These are phyloP conservation scores for Begonia fuchsioides DNA, from an alignment of 306 rosid genomes.

Conservation along the genomic window DNA sequence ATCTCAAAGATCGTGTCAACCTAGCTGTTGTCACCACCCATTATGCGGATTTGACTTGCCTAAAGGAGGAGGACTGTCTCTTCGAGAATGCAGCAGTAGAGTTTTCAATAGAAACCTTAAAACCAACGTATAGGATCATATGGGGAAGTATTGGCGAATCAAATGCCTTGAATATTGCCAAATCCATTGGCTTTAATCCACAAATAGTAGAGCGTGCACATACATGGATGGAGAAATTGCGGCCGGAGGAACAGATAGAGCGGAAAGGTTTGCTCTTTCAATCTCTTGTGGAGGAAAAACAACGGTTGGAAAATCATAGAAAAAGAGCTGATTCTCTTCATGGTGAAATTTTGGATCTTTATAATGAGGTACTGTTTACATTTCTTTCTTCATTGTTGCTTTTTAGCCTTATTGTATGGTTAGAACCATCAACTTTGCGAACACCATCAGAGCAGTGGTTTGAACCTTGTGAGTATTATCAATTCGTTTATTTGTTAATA, in stretches of 20 bases:
- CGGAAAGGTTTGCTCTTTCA: slow-evolving; percentile 61
- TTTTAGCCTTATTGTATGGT: too few species aligned
- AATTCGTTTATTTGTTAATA: too few species aligned
- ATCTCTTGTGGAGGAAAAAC: slow-evolving; percentile 65
- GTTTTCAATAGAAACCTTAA: slow-evolving; percentile 57
- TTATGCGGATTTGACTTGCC: slow-evolving; percentile 65
- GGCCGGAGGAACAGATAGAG: slow-evolving; percentile 73
- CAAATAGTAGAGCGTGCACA: slow-evolving; percentile 43
- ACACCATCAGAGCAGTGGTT: too few species aligned
- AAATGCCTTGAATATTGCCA: slow-evolving; percentile 79
- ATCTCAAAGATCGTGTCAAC: slow-evolving; percentile 54
- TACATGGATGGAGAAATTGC: slow-evolving; percentile 58
- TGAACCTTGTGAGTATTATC: too few species aligned
- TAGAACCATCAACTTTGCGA: too few species aligned
- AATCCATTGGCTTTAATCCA: slow-evolving; percentile 60
- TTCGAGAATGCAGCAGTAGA: slow-evolving; percentile 96
- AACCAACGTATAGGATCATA: slow-evolving; percentile 69
- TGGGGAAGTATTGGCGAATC: slow-evolving; percentile 93
- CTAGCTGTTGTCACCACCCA: slow-evolving; percentile 90
- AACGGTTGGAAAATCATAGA: slow-evolving; percentile 50
- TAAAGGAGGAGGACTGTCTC: slow-evolving; percentile 52
- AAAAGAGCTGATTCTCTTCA: slow-evolving; percentile 50
- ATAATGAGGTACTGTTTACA: slow-evolving; percentile 44
- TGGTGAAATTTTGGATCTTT: slow-evolving; percentile 39
- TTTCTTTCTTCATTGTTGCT: too few species aligned